Evolutionary conservation across 176 grass and related monocot species (phyloP), one percentile per base, ranked within the genome.

Genomic region (Hyparrhenia diplandra): DNA sequence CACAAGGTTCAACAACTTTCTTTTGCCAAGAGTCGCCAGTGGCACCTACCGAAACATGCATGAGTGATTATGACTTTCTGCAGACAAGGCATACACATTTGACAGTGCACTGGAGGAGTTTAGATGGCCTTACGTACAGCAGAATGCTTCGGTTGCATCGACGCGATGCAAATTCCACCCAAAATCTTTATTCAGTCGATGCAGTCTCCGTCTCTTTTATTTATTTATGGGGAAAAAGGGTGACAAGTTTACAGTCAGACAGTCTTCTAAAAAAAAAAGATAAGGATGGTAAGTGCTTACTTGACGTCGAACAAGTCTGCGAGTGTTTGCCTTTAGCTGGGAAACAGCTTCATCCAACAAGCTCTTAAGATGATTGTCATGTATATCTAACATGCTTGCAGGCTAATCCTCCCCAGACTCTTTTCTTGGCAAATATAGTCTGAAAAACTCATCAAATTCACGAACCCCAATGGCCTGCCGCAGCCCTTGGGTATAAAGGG

Each of bases 111-210:
- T 14, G 81, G 64, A 18, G 8, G 63, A 59, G 57, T 73, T 45
- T 7, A 69, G 11, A 74, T 51, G 23, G 3, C 40, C 86, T 84
- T 88, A 98, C 86, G 79, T 89, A 98, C 92, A 80, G 69, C 69
- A 45, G 83, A 98, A 95, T 62, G 96, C 92, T 87, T 95, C 82
- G 96, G 96, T 98, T 54, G 82, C 92, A 42, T 98, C 90, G 55
- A 95, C 70, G 11, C 31, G 79, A 42, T 90, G 90, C 82, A 98
- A 91, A 59, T 95, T 76, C 90, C 96, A 98, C 74, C 90, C 96
- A 36, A 95, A 98, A 57, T 89, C 72, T 89, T 94, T 58, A 57
- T 80, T 83, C 81, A 98, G 71, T 34, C 82, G 71, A 80, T 86
- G 75, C 47, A 95, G 73, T 46, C 92, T 85, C 79, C 92, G 80